A percentile compares a stretch with the other conserved stretches of the same genome.
These are phyloP conservation scores for Medicago arabica DNA, from an alignment of 306 rosid genomes.

Conservation along the genomic window DNA sequence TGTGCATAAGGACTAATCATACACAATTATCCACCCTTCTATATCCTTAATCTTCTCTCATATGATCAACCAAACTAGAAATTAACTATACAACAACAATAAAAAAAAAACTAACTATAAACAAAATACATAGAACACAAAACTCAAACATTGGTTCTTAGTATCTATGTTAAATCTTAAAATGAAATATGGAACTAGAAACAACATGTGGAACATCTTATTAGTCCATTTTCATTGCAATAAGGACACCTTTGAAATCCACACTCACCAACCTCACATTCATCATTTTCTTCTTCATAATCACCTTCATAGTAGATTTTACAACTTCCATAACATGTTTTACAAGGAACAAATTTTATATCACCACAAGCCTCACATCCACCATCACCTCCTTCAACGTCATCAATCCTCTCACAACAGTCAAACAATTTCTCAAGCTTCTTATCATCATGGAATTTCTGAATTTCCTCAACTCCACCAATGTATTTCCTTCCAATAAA, in stretches of 20 bases:
- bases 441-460: constrained; percentile 75
- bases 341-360: constrained; percentile 90
- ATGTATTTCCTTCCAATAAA: constrained; percentile 69
- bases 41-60: constrained; percentile 21
- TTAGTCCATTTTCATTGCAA: constrained; percentile 93
- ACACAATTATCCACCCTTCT: constrained; percentile 42
- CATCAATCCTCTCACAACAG: constrained; percentile 57
- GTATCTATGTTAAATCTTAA: constrained; percentile 48
- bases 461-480: constrained; percentile 87
- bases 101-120: constrained; percentile 35
- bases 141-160: constrained; percentile 46
- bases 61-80: constrained; percentile 44
- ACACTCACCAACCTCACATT: constrained; percentile 48
- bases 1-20: neutral
- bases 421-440: constrained; percentile 75
- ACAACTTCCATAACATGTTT: constrained; percentile 92
- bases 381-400: constrained; percentile 24
- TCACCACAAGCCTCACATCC: constrained; percentile 88
- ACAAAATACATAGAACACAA: constrained; percentile 31
- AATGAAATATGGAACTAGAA: constrained; percentile 35
- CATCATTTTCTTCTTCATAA: constrained; percentile 44
- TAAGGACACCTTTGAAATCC: constrained; percentile 85
- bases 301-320: constrained; percentile 72
- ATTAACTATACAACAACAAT: constrained; percentile 62
- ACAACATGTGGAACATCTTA: constrained; percentile 81